Evolutionary conservation across 768 basidiomycete species (phyloP), one percentile per base, ranked within the genome.

Genomic region (Pluteus cervinus): DNA sequence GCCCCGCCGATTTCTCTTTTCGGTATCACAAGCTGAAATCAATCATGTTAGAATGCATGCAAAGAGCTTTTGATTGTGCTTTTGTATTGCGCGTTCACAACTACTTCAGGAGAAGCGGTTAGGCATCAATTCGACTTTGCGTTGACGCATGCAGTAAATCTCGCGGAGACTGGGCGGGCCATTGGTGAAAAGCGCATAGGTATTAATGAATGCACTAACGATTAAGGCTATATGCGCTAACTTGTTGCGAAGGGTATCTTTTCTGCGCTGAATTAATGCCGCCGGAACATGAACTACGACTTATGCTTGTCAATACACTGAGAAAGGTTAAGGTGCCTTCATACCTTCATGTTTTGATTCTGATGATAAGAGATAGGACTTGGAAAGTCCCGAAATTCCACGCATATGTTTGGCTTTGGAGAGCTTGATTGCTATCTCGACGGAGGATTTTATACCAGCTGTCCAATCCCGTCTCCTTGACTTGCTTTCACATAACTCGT

Each of bases 251-350:
- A 91, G 87, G 86, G 9, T 90, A 90, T 60, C 57, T 81, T 5
- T 89, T 86, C 52, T 89, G 87, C 51, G 57, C 69, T 37, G 77
- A 84, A 51, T 56, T 86, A 15, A 86, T 91, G 78, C 73, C 76
- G 25, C 49, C 62, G 6, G 56, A 69, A 24, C 77, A 88, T 50
- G 86, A 88, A 42, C 63, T 89, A 22, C 73, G 77, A 35, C 63
- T 92, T 16, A 88, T 92, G 82, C 69, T 90, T 15, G 79, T 91
- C 41, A 92, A 92, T 47, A 89, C 88, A 4, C 54, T 89, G 23
- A 78, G 86, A 44, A 91, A 91, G 71, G 88, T 79, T 48, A 40
- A 54, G 29, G 5, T 20, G 24, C 4, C 5, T 23, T n/a, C 10
- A 2, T 10, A 12, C 25, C 34, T 36, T 29, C 5, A 16, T 24